Base-by-base conservation (phyloP, 495 filamentous ascomycete species). In the Schizothecium vesticola region DNA sequence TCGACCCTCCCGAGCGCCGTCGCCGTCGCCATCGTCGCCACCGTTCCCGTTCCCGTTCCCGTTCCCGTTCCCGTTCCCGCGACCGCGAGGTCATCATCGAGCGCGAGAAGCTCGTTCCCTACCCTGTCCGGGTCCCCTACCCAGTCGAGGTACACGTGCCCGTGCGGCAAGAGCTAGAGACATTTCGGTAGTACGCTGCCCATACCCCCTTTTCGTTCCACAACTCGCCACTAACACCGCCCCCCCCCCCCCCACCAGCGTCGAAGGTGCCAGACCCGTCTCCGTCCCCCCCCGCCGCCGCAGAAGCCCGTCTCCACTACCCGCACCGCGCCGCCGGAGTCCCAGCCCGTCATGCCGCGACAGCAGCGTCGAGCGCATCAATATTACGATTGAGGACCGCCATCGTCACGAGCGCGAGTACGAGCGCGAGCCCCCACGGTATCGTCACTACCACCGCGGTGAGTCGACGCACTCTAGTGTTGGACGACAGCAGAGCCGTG, bases 21-120 rank as follows among this genome's bases (percentile, higher is more conserved):
- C 73, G 73, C 0, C 68, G 66, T 65, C 77, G 75, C 28, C 66
- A 70, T 33, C 63, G 67, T 55, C 72, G 68, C 31, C 67, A 76
- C 57, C 67, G 68, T 59, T 71, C 72, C 56, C 73, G 73, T 24
- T 63, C 66, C 29, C 75, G 76, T n/a, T n/a, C n/a, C n/a, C n/a
- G n/a, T n/a, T n/a, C n/a, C 57, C 67, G 68, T 59, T 71, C 72
- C 56, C 73, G 73, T 24, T 63, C 66, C 29, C 75, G 76, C 4
- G 76, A 80, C 10, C 72, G 76, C 26, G 82, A 84, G 66, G 77
- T 84, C 23, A 77, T 82, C 71, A 82, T 84, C 64, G 83, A 85
- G 72, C 77, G 84, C 22, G 83, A 86, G 67, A 69, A 76, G 24
- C 61, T 79, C 25, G 76, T 82, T 0, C 80, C 80, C 29, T 67